Evolutionary conservation across 148 eudicot species (phyloP).

Genomic region (Cornus controversa): DNA sequence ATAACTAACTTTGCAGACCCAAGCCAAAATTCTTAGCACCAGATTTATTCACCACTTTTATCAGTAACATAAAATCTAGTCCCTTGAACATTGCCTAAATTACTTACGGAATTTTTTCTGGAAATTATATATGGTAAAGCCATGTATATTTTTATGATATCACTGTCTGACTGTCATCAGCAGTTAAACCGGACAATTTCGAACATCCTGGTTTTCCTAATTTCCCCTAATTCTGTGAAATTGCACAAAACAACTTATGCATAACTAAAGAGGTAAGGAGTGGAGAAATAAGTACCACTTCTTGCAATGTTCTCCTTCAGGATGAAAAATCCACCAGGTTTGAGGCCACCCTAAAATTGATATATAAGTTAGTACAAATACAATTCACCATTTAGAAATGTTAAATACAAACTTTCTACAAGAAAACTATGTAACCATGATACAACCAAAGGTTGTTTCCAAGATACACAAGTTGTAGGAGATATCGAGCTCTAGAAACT

Average conservation of each 20-base stretch:
- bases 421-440: not conserved
- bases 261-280: not conserved
- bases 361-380: constrained; percentile 2
- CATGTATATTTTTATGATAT: too few relatives aligned
- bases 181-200: too few relatives aligned
- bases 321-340: constrained; percentile 84
- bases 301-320: constrained; percentile 89
- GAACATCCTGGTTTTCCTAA: too few relatives aligned
- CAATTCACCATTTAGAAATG: not conserved
- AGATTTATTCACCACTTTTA: too few relatives aligned
- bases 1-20: too few relatives aligned
- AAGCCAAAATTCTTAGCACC: too few relatives aligned
- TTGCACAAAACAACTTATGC: not conserved
- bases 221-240: not conserved
- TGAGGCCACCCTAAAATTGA: constrained; percentile 67
- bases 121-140: too few relatives aligned
- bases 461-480: not conserved
- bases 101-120: too few relatives aligned
- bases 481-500: not conserved
- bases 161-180: too few relatives aligned
- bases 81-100: too few relatives aligned
- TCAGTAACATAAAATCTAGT: too few relatives aligned
- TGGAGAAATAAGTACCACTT: constrained; percentile 41
- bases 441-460: too few relatives aligned
- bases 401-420: not conserved